phyloP scores from a whole-genome alignment of 768 basidiomycete genomes.

The Boletellus ananas region DNA sequence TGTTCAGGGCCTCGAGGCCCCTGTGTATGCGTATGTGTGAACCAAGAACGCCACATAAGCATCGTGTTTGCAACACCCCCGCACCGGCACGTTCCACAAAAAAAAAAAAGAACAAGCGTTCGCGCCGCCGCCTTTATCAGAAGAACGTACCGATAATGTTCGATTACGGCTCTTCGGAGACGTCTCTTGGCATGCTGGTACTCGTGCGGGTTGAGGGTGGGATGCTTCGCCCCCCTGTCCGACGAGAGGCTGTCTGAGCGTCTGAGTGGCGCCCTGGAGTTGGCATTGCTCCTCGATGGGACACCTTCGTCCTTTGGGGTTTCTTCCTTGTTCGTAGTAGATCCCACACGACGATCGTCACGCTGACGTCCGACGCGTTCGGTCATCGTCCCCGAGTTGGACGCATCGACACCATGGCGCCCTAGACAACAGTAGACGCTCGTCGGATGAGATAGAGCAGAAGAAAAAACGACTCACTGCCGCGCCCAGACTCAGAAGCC shows the following conservation, averaged over 20 bases:
- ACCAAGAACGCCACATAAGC: constrained; percentile 1
- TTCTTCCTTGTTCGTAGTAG: neutral
- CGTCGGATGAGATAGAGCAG: neutral
- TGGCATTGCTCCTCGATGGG: neutral
- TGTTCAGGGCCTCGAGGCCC: constrained; percentile 78
- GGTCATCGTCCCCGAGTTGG: neutral
- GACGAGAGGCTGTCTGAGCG: constrained; percentile 2
- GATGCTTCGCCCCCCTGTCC: constrained; percentile 4
- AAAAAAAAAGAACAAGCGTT: no score
- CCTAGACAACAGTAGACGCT: neutral
- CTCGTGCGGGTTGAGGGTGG: constrained; percentile 58
- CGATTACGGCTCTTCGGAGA: constrained; percentile 75
- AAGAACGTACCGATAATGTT: constrained; percentile 65
- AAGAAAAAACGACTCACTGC: constrained; percentile 3
- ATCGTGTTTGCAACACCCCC: neutral
- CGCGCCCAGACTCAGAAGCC: constrained; percentile 18
- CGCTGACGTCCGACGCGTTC: neutral
- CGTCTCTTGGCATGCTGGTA: constrained; percentile 81
- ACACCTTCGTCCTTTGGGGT: neutral
- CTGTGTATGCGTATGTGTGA: constrained; percentile 32
- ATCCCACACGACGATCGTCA: neutral
- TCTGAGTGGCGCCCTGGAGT: neutral
- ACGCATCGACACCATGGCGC: neutral
- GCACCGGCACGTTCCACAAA: neutral
- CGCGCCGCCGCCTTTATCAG: no score